Percentiles rank a stretch among this genome's conserved stretches.
Evolutionary conservation across 805 yeast genomes (phyloP).

Genomic region (Wickerhamiella allomyrinae): DNA sequence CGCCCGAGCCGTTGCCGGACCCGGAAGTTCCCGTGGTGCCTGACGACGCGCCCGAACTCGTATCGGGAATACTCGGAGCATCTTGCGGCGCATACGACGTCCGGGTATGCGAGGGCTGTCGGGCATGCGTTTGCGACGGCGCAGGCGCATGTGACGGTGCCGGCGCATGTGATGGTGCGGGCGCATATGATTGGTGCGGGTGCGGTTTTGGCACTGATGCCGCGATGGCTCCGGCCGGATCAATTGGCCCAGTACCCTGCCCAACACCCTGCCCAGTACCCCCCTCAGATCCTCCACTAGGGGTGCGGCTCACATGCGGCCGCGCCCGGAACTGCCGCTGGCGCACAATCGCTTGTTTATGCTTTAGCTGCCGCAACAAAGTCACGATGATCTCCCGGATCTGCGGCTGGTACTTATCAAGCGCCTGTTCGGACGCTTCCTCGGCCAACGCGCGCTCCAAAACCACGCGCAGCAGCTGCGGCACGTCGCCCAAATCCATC

Average conservation of each 20-base stretch:
- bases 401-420: constrained; percentile 68
- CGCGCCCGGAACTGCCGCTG: constrained; percentile 2
- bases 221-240: not conserved
- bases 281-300: not conserved
- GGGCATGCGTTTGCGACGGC: too few relatives aligned
- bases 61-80: too few relatives aligned
- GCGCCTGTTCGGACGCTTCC: constrained; percentile 66
- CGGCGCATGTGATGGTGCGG: too few relatives aligned
- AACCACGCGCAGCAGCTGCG: constrained; percentile 60
- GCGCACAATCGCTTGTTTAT: constrained; percentile 50
- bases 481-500: constrained; percentile 76
- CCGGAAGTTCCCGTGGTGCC: too few relatives aligned
- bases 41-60: too few relatives aligned
- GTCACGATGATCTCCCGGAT: constrained; percentile 77
- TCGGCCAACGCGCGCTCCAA: constrained; percentile 78
- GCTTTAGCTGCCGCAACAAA: constrained; percentile 62
- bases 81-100: too few relatives aligned
- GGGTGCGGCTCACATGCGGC: not conserved
- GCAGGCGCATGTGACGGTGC: too few relatives aligned
- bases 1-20: too few relatives aligned
- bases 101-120: too few relatives aligned
- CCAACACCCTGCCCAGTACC: not conserved
- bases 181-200: too few relatives aligned
- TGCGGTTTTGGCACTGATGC: too few relatives aligned
- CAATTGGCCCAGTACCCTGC: too few relatives aligned